Conservation (phyloP, 1,284 basidiomycete genomes). For the Cryptococcus hybrid region DNA sequence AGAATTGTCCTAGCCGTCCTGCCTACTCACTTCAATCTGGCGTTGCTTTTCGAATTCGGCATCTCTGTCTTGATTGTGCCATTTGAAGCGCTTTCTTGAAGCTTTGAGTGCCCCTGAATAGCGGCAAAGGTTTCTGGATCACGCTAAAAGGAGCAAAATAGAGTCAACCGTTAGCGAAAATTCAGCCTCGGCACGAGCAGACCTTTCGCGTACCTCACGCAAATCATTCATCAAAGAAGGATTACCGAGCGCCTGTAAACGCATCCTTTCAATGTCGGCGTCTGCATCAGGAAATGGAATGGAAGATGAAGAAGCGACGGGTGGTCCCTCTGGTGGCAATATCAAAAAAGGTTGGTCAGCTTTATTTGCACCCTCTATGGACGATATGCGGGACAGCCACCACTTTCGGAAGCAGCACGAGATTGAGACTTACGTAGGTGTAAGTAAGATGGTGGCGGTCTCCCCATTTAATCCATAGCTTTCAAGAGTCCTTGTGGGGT, state of each 20-base stretch:
- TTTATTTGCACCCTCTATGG: too few relatives aligned
- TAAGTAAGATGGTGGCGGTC: slow-evolving; percentile 39
- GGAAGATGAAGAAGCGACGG: slow-evolving; percentile 14
- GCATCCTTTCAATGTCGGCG: slow-evolving; percentile 84
- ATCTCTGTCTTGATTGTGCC: slow-evolving; percentile 59
- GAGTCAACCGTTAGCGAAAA: background rate
- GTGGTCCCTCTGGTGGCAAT: background rate
- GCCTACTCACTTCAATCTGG: slow-evolving; percentile 57
- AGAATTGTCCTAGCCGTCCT: background rate
- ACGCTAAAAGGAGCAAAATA: slow-evolving; percentile 51
- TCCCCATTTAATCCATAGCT: slow-evolving; percentile 39
- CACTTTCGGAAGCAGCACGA: background rate
- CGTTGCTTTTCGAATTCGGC: slow-evolving; percentile 60
- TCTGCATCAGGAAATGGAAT: slow-evolving; percentile 48
- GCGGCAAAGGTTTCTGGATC: slow-evolving; percentile 78
- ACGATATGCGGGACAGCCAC: background rate
- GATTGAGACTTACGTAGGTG: slow-evolving; percentile 28
- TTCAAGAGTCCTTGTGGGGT: slow-evolving; percentile 27
- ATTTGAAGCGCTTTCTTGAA: slow-evolving; percentile 73
- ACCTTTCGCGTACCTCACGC: slow-evolving; percentile 56
- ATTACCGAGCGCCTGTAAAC: slow-evolving; percentile 80
- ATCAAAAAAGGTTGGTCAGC: background rate
- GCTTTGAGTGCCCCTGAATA: slow-evolving; percentile 63
- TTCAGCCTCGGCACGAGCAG: background rate
- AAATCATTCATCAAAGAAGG: slow-evolving; percentile 74